Base-by-base conservation (phyloP, 495 filamentous ascomycete species). In the Astrothelium macrocarpum region DNA sequence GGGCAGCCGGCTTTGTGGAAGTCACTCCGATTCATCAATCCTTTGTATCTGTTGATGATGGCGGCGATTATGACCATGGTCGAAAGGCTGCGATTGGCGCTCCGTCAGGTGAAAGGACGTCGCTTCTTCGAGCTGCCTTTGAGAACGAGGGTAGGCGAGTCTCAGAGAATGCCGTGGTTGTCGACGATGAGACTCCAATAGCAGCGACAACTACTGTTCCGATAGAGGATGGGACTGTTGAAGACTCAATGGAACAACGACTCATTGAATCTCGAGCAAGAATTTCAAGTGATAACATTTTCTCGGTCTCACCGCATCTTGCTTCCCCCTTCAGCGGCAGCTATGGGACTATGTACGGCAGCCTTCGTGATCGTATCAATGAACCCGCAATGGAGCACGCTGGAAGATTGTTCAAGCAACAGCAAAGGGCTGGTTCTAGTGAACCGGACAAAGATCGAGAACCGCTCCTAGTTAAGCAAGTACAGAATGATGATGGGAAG, bases 1-100 rank as follows among this genome's bases (percentile, higher is more conserved):
- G 94, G 70, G 94, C 94, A 36, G 91, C 93, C 2, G 85, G 82
- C 36, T 98, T 97, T 78, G 80, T 82, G 29, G 93, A 97, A 72
- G 87, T 95, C 59, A 81, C 91, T 18, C 88, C 90, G 4, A 84
- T 86, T 26, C 84, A 85, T 2, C 83, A 85, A 20, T 85, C 89
- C 26, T 90, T 95, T 68, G 56, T 65, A n/a, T 64, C 71, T 20
- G 32, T 67, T 14, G 65, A 68, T 11, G 68, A 65, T 10, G 76
- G 88, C n/a, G n/a, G n/a, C 32, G 80, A 84, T 1, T 75, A 78
- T 14, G 76, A 74, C 67, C 74, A 5, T 71, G 74, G 12, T 68
- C 74, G 9, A 72, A 67, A 63, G 67, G 71, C 20, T 71, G 72
- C 25, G 20, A 29, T 23, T 4, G 20, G 7, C 58, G 64, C 62